Conservation (phyloP, 2,329 filamentous ascomycete species). For the Ceratocystis colombiana region DNA sequence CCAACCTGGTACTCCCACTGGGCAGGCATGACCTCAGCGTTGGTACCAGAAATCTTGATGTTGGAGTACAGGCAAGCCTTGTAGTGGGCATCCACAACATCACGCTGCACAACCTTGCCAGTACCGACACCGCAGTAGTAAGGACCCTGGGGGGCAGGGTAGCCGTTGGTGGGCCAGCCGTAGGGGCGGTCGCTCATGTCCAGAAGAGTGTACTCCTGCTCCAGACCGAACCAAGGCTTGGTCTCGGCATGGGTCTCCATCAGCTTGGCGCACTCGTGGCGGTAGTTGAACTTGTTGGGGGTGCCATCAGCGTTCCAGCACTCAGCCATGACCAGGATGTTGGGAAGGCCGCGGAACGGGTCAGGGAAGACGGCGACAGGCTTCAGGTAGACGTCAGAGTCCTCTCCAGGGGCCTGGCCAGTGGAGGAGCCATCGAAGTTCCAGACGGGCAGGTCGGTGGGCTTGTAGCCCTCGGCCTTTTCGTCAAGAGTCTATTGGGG, state of each 20-base stretch:
- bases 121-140: slow-evolving; percentile 90
- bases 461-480: slow-evolving; percentile 37
- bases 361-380: slow-evolving; percentile 83
- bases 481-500: slow-evolving; percentile 40
- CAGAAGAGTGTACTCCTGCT: slow-evolving; percentile 82
- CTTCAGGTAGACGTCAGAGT: slow-evolving; percentile 95
- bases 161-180: slow-evolving; percentile 60
- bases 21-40: slow-evolving; percentile 95
- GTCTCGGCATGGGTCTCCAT: slow-evolving; percentile 79
- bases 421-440: slow-evolving; percentile 72
- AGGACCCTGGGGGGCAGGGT: slow-evolving; percentile 83
- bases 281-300: slow-evolving; percentile 98
- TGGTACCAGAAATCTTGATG: slow-evolving; percentile 93
- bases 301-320: slow-evolving; percentile 90
- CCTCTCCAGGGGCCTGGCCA: slow-evolving; percentile 81
- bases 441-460: slow-evolving; percentile 46
- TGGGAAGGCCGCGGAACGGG: slow-evolving; percentile 79
- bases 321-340: slow-evolving; percentile 89
- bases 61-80: slow-evolving; percentile 64
- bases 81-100: slow-evolving; percentile 70
- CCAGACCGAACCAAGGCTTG: slow-evolving; percentile 93
- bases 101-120: slow-evolving; percentile 94
- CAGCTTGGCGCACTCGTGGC: slow-evolving; percentile 78
- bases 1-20: slow-evolving; percentile 94
- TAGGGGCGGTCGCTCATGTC: slow-evolving; percentile 79